Conservation (phyloP, 192 early-diverging fungal species). For the Phlyctochytrium planicorne region DNA sequence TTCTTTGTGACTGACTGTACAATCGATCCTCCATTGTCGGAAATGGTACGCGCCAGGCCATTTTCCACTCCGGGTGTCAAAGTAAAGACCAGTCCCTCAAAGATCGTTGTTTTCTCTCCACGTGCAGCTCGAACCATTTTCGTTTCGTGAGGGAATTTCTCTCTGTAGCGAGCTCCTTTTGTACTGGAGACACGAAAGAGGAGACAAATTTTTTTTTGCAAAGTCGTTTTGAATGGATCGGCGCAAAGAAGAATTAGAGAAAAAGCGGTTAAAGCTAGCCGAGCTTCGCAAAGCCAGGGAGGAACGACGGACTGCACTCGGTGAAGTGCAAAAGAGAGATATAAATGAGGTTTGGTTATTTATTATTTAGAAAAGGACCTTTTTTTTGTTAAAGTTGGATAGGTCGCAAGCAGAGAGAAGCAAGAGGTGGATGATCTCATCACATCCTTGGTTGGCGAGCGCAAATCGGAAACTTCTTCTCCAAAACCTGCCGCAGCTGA, state of each 20-base stretch:
- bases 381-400: background rate
- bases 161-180: too few species aligned
- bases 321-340: conserved; percentile 7
- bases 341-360: background rate
- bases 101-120: background rate
- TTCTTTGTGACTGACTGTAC: background rate
- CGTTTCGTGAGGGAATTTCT: too few species aligned
- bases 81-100: background rate
- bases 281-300: conserved; percentile 81
- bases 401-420: conserved; percentile 36
- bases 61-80: background rate
- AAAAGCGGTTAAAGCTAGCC: conserved; percentile 87
- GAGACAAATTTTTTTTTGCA: too few species aligned
- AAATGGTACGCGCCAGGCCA: background rate
- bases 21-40: background rate
- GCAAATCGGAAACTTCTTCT: conserved; percentile 26
- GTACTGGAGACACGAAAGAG: too few species aligned
- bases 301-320: conserved; percentile 62
- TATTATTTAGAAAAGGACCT: background rate
- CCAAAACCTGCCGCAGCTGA: background rate
- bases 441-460: conserved; percentile 76
- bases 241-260: conserved; percentile 68
- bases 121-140: too few species aligned
- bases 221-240: background rate
- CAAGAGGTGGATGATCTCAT: conserved; percentile 87